A percentile compares a stretch with the other conserved stretches of the same genome.
phyloP scores from a whole-genome alignment of 2,329 filamentous ascomycete species.

The Sporothrix globosa region DNA sequence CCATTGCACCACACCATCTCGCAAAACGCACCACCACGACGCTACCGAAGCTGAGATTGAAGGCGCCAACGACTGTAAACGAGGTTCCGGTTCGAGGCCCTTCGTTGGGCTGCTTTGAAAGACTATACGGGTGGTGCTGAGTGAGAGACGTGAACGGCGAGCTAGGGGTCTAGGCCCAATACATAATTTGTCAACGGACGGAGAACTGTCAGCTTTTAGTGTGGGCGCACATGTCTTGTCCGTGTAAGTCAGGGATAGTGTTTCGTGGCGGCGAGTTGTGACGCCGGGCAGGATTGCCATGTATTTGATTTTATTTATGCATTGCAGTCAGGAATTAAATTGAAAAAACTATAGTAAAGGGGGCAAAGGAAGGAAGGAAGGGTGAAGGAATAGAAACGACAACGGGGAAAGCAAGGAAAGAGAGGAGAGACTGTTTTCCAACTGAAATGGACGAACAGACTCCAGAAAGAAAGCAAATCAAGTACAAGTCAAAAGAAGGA shows the following conservation, averaged over 20 bases:
- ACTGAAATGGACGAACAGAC: slow-evolving; percentile 4
- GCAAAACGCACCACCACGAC: neutral
- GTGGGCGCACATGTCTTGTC: slow-evolving; percentile 2
- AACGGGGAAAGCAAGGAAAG: neutral
- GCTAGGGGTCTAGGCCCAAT: too few species aligned
- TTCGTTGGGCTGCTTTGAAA: neutral
- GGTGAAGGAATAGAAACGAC: neutral
- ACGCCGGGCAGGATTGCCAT: too few species aligned
- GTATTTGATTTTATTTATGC: too few species aligned
- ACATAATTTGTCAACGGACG: neutral
- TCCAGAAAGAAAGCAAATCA: neutral
- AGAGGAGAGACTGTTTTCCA: neutral
- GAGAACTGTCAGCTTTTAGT: neutral
- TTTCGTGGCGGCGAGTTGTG: too few species aligned
- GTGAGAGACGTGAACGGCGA: neutral
- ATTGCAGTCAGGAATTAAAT: slow-evolving; percentile 11
- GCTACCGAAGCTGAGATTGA: neutral
- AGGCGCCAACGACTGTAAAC: too few species aligned
- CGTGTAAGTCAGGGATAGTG: neutral
- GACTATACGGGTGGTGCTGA: neutral
- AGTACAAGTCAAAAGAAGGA: too few species aligned
- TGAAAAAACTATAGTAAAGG: neutral
- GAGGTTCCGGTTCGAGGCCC: neutral
- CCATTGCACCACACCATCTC: neutral
- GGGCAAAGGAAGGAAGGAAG: slow-evolving; percentile 1